Conservation (phyloP, 352 stramenopile species). For the Globisporangium rhizosaccharum region DNA sequence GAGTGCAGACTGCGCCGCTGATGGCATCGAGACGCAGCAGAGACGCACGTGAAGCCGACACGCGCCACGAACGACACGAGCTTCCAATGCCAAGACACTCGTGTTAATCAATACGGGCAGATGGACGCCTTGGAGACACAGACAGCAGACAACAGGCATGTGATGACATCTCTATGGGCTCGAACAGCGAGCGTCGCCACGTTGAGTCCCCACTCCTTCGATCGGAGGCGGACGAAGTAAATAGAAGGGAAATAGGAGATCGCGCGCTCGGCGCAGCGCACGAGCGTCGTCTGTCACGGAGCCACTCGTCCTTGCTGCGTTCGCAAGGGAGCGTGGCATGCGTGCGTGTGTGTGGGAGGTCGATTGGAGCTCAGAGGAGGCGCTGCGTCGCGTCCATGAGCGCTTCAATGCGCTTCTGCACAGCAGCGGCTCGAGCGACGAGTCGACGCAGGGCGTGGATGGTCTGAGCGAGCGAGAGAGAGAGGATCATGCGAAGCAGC, state of each 20-base stretch:
- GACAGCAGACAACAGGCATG: conserved; percentile 1
- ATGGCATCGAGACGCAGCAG: neutral
- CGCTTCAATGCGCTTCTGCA: conserved; percentile 47
- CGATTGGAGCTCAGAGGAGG: conserved; percentile 7
- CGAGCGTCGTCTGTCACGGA: neutral
- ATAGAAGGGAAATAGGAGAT: conserved; percentile 13
- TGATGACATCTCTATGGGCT: conserved; percentile 15
- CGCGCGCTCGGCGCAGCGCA: neutral
- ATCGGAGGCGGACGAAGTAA: conserved; percentile 15
- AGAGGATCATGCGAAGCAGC: neutral
- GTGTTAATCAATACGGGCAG: conserved; percentile 6
- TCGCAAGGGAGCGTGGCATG: neutral
- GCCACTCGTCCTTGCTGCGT: neutral
- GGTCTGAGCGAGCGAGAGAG: conserved; percentile 15
- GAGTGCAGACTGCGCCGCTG: neutral
- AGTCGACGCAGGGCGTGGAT: conserved; percentile 41
- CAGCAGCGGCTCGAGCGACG: conserved; percentile 36
- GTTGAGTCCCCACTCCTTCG: conserved; percentile 13
- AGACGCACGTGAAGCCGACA: neutral
- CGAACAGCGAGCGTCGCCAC: neutral
- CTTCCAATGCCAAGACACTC: conserved; percentile 7
- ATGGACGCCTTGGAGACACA: conserved; percentile 11
- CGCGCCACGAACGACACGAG: neutral
- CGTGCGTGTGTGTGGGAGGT: too few species aligned
- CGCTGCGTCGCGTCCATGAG: conserved; percentile 26